Evolutionary conservation across 257 asterid genomes (phyloP).

Genomic region (Fraxinus pennsylvanica): DNA sequence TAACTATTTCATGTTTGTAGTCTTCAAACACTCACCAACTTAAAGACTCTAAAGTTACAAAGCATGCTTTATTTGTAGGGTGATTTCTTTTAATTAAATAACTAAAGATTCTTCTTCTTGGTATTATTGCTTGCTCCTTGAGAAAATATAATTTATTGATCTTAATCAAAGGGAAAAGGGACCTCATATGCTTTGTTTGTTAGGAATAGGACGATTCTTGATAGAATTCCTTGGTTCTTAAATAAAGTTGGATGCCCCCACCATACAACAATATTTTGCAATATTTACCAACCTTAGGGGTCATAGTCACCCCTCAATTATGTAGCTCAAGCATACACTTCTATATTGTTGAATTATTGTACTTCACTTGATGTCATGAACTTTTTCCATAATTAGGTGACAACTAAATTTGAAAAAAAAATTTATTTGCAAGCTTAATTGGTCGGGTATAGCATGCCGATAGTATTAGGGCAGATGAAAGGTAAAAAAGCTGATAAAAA

Average conservation of each 20-base stretch:
- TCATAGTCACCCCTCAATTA: background rate
- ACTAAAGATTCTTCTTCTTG: background rate
- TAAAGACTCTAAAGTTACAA: background rate
- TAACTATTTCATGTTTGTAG: background rate
- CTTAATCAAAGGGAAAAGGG: background rate
- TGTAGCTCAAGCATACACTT: background rate
- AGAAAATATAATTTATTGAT: conserved; percentile 3
- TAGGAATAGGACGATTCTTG: conserved; percentile 3
- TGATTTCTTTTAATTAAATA: background rate
- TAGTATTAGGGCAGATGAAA: no score
- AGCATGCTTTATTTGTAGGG: conserved; percentile 1
- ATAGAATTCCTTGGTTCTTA: background rate
- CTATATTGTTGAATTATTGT: background rate
- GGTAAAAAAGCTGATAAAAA: no score
- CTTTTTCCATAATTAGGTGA: no score
- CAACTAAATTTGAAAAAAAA: no score
- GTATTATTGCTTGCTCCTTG: background rate
- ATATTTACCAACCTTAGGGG: background rate
- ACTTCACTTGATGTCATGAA: no score
- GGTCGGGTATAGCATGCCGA: no score
- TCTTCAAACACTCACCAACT: background rate
- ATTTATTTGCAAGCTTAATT: no score
- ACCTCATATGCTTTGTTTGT: background rate
- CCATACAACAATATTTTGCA: background rate
- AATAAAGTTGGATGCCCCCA: background rate